Percentiles rank a stretch among this genome's conserved stretches.
Evolutionary conservation across 1,284 basidiomycete genomes (phyloP).

Genomic region (Boletellus sp.): DNA sequence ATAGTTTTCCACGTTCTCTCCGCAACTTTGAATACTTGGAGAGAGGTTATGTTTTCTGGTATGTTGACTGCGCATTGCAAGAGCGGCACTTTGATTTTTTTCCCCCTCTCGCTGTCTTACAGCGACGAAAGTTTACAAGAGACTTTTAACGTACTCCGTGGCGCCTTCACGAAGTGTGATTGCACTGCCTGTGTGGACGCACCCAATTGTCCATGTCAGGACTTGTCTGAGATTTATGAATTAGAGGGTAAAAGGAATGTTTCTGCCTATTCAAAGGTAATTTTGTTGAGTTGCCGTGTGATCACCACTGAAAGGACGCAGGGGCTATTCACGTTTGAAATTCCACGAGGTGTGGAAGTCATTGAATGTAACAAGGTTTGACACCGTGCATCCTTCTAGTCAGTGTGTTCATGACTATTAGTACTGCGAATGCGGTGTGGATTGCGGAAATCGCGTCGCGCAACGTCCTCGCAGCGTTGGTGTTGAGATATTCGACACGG

Average conservation of each 20-base stretch:
- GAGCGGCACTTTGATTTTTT: conserved; percentile 5
- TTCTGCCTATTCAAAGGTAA: conserved; percentile 42
- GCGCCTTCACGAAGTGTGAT: conserved; percentile 30
- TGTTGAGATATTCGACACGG: conserved; percentile 58
- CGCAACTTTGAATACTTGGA: conserved; percentile 51
- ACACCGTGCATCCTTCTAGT: background rate
- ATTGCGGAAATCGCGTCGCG: conserved; percentile 51
- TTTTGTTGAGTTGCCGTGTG: conserved; percentile 16
- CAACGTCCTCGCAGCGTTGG: conserved; percentile 47
- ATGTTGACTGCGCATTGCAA: background rate
- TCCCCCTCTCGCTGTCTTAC: too few relatives aligned
- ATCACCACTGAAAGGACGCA: conserved; percentile 22
- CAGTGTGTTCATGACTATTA: conserved; percentile 18
- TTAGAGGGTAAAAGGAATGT: conserved; percentile 10
- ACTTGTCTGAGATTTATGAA: conserved; percentile 26
- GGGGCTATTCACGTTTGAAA: conserved; percentile 48
- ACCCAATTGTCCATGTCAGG: conserved; percentile 33
- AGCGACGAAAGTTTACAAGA: conserved; percentile 21
- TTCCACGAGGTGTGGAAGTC: conserved; percentile 44
- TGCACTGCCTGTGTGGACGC: conserved; percentile 31
- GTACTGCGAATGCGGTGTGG: conserved; percentile 42
- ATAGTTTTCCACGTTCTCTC: conserved; percentile 42
- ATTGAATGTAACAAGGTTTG: conserved; percentile 59
- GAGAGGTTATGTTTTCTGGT: conserved; percentile 46
- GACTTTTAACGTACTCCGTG: conserved; percentile 20